Evolutionary conservation across 192 early-diverging fungal species (phyloP).

Genomic region (Linnemannia schmuckeri): DNA sequence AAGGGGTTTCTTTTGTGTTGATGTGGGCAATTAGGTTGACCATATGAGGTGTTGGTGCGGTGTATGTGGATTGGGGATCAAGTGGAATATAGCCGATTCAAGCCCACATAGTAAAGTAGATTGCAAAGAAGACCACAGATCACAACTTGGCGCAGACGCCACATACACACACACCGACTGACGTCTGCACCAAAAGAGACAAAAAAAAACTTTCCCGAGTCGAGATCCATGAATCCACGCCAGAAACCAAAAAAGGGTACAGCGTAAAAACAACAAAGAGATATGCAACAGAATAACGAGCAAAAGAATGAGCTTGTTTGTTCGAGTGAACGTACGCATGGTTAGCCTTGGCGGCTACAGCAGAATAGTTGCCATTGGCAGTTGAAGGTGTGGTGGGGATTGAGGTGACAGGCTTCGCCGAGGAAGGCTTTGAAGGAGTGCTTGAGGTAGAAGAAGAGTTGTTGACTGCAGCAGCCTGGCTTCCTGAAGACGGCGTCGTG

Average conservation of each 20-base stretch:
- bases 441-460: slow-evolving; percentile 3
- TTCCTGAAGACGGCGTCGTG: slow-evolving; percentile 40
- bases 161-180: not conserved
- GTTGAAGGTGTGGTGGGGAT: slow-evolving; percentile 22
- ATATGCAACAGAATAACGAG: not conserved
- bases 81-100: not conserved
- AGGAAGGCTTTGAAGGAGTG: slow-evolving; percentile 10
- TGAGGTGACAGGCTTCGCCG: slow-evolving; percentile 20
- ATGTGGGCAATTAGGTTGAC: not conserved
- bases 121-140: too few relatives aligned
- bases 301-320: not conserved
- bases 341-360: slow-evolving; percentile 55
- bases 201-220: not conserved
- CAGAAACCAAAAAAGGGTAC: not conserved
- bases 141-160: not conserved
- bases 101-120: not conserved
- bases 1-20: not conserved
- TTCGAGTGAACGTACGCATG: slow-evolving; percentile 37
- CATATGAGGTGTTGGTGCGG: not conserved
- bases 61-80: not conserved
- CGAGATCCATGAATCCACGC: not conserved
- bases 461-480: slow-evolving; percentile 17
- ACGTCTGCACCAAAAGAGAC: not conserved
- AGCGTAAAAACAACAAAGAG: not conserved
- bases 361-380: slow-evolving; percentile 52